These are phyloP conservation scores for Colletotrichum godetiae DNA, from an alignment of 2,329 filamentous ascomycete species.

Conservation along the genomic window DNA sequence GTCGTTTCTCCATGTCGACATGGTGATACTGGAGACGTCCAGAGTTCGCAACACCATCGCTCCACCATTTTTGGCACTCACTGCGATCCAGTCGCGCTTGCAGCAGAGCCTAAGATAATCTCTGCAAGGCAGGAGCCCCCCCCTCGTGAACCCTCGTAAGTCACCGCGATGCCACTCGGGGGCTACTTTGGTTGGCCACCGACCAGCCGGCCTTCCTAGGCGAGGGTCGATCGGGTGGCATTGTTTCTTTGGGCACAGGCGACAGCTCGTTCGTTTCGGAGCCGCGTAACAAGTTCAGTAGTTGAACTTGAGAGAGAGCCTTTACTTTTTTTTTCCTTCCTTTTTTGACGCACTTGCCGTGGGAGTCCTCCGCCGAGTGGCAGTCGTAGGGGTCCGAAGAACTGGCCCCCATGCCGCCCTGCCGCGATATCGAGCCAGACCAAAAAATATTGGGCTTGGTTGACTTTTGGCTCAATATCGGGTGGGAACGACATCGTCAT, in stretches of 20 bases:
- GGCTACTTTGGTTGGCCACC: slow-evolving; percentile 35
- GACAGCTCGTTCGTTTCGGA: slow-evolving; percentile 21
- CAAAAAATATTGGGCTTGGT: slow-evolving; percentile 26
- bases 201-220: slow-evolving; percentile 4
- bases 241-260: slow-evolving; percentile 8
- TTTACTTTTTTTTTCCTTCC: neutral
- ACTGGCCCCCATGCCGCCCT: slow-evolving; percentile 27
- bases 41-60: slow-evolving; percentile 23
- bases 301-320: neutral
- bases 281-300: slow-evolving; percentile 5
- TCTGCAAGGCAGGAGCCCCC: slow-evolving; percentile 11
- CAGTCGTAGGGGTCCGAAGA: slow-evolving; percentile 13
- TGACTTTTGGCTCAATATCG: slow-evolving; percentile 8
- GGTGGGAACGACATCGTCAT: slow-evolving; percentile 36
- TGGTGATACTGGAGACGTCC: slow-evolving; percentile 10
- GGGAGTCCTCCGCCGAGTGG: slow-evolving; percentile 28
- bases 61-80: slow-evolving; percentile 3
- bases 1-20: neutral
- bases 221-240: slow-evolving; percentile 23
- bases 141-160: neutral
- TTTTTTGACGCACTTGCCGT: neutral
- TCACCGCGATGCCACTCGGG: slow-evolving; percentile 30
- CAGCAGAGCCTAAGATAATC: slow-evolving; percentile 5
- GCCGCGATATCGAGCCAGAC: slow-evolving; percentile 6
- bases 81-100: slow-evolving; percentile 23